Evolutionary conservation across 2,329 filamentous ascomycete genomes (phyloP).

Genomic region (Hymenoscyphus occultus): DNA sequence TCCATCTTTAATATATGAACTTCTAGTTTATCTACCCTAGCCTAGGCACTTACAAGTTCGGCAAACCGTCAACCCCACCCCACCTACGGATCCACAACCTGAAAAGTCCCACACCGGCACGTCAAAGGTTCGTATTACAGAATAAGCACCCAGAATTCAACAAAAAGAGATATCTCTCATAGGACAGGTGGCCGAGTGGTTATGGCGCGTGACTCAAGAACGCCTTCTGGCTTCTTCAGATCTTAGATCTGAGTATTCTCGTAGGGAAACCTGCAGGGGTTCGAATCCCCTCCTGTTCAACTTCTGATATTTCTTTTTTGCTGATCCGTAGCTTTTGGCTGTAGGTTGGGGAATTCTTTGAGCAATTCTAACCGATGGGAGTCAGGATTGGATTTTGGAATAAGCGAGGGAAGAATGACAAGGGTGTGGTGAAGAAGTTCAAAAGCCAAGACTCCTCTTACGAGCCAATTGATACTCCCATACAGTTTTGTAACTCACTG

Average conservation of each 20-base stretch:
- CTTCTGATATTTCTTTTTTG: constrained; percentile 16
- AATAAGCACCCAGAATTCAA: neutral
- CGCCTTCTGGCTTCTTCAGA: constrained; percentile 11
- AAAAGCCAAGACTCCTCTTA: too few relatives aligned
- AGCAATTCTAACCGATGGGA: too few relatives aligned
- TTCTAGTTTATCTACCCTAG: neutral
- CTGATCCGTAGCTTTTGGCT: neutral
- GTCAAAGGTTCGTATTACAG: neutral
- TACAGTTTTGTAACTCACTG: too few relatives aligned
- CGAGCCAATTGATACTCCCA: too few relatives aligned
- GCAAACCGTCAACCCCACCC: neutral
- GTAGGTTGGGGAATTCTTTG: too few relatives aligned
- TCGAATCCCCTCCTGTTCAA: constrained; percentile 32
- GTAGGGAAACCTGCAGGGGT: constrained; percentile 32
- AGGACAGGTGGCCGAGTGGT: constrained; percentile 30
- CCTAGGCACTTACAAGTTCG: neutral
- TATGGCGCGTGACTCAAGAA: constrained; percentile 33
- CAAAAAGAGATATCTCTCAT: neutral
- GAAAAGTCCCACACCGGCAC: neutral
- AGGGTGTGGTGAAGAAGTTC: too few relatives aligned
- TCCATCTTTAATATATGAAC: neutral
- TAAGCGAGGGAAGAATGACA: too few relatives aligned
- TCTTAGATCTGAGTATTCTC: constrained; percentile 25
- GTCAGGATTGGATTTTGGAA: too few relatives aligned
- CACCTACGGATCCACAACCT: neutral